Evolutionary conservation across 768 basidiomycete genomes (phyloP), one percentile per base, ranked within the genome.

Genomic region (Cubamyces sp.): DNA sequence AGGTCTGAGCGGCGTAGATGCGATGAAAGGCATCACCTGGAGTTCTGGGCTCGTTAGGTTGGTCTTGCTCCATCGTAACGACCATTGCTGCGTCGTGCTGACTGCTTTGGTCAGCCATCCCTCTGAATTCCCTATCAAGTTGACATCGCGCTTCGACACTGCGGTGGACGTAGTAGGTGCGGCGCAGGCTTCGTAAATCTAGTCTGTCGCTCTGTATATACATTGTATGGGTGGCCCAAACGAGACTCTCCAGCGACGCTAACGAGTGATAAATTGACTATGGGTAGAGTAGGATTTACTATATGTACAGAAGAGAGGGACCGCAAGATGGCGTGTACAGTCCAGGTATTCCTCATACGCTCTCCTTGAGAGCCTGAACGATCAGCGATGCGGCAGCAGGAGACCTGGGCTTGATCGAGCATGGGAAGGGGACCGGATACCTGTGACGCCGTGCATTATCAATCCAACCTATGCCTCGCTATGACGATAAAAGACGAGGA

Each of bases 341-440:
- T n/a, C 4, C 4, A 34, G 34, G 34, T n/a, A 34, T 3, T 23
- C 5, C 26, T 49, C 48, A 49, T 1, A 14, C 25, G 48, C 48
- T 28, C 48, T 54, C 53, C 39, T 61, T 54, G n/a, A 61, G 39
- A 6, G 41, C 61, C 5, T 42, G 48, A 14, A 25, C 16, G 14
- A 62, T 62, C 19, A 62, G 46, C 19, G 61, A 30, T 5, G 42
- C 49, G 14, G 48, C 30, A 9, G 48, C 39, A 7, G 61, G 37
- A 12, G 61, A 62, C 28, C 61, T n/a, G 5, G 61, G 48, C 49
- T 62, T 62, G 61, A 62, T 62, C 15, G 40, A 51, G 46, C 61
- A 62, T 6, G 61, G 60, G 60, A 61, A 62, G 6, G 45, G 39
- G 3, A 45, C 57, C 0, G 56, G 61, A 39, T 56, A 60, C 14